Evolutionary conservation across 2,329 filamentous ascomycete genomes (phyloP), one percentile per base, ranked within the genome.

Genomic region (Cladophialophora chaetospira): DNA sequence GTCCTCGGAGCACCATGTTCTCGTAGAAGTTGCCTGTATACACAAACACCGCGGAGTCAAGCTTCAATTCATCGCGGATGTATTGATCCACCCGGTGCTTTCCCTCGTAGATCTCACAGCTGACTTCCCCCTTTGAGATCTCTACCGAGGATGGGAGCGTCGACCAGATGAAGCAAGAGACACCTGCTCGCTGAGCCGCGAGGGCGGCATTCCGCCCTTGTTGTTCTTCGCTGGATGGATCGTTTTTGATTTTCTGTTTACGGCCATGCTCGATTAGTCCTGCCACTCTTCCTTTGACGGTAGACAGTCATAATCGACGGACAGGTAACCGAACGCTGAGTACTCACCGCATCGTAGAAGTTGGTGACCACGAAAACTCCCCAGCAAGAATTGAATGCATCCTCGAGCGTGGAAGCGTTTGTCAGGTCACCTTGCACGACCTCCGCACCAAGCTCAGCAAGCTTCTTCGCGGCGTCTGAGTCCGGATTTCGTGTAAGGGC

Each of bases 401-500:
- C 44, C 3, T 17, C 40, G 17, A 63, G 25, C 4, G 52, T 54
- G 17, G 50, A 49, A 21, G 38, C 53, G 25, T 55, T 59, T 5
- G 59, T 64, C 64, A 65, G 55, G 53, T 67, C 60, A 10, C 60
- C 69, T 40, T 66, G 51, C 9, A 67, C 61, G 1, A 72, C 49
- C 11, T 68, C 63, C 1, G 64, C 68, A 2, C 70, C 69, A 4
- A 50, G 42, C 1, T 56, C 31, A 5, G 40, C 56, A 21, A 72
- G 58, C 1, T 57, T 43, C 28, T 63, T 61, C 17, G 62, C 63
- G 5, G 57, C 52, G 6, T 56, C 55, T 0, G 68, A 70, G 2
- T 42, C 23, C n/a, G 66, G 50, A 42, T 68, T 64, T 13, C 69
- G 67, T 35, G 68, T 70, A 10, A 71, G 53, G 5, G 55, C 64